Base-by-base conservation (phyloP, 257 asterid species). In the Perilla frutescens region DNA sequence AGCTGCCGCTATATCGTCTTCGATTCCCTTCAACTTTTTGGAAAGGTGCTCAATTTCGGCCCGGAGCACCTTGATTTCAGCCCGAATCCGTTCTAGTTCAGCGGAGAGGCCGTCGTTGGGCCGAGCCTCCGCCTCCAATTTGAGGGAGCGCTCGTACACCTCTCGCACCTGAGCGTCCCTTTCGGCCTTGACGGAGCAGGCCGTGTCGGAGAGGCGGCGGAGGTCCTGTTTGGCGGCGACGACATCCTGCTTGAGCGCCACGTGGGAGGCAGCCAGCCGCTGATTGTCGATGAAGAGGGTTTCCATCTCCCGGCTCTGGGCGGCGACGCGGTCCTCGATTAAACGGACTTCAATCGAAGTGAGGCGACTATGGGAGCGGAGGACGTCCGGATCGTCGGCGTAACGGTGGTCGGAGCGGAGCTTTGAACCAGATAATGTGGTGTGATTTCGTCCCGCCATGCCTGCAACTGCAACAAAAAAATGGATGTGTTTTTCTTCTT, bases 211-310 rank as follows among this genome's bases (percentile, higher is more conserved):
- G 50, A 90, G 85, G 77, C 73, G 93, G 77, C 80, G 92, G 66
- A 90, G 72, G n/a, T 94, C 96, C 80, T 87, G 88, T 20, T 90
- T 85, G 26, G 86, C 80, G 56, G 81, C 86, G 62, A 71, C 53
- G 11, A 85, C 66, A 29, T 94, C 92, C 79, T 76, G 89, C 81
- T 86, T 88, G 62, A 91, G 91, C 54, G 89, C 79, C 54, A 90
- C 95, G 78, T 85, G 93, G 29, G 83, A 43, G 66, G 90, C 75
- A 61, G 99, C 96, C 29, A 91, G 80, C 8, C 90, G 92, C 66
- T 83, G 97, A 81, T 91, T 94, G 87, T 94, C 92, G 51, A 49
- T 72, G 73, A 94, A 80, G 73, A 94, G 91, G 62, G 75, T 60
- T 78, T 90, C 83, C 77, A 94, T 87, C 50, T 91, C 92, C 53